Conservation (phyloP, 805 yeast species). For the Vanderwaltozyma tropicalis region DNA sequence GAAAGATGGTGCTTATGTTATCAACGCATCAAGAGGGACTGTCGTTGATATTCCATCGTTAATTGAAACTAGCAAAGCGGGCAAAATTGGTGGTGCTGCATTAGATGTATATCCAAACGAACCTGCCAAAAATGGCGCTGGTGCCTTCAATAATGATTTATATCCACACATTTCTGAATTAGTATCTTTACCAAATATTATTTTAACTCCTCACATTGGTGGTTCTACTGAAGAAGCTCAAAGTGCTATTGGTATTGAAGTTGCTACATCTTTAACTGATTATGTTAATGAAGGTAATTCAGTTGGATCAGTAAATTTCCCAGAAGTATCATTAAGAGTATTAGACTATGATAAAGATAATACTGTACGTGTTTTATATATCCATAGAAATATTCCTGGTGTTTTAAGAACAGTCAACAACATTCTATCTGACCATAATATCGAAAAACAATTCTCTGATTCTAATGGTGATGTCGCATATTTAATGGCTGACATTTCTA, state of each 20-base stretch:
- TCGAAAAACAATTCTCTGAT: constrained; percentile 96
- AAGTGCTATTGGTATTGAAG: constrained; percentile 93
- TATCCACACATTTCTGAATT: constrained; percentile 79
- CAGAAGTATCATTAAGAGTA: constrained; percentile 87
- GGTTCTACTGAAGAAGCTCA: constrained; percentile 99
- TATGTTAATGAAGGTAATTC: constrained; percentile 94
- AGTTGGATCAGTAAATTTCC: constrained; percentile 94
- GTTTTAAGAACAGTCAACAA: constrained; percentile 94
- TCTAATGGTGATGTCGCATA: constrained; percentile 93
- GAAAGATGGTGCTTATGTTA: constrained; percentile 90
- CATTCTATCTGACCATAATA: constrained; percentile 85
- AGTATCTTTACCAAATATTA: constrained; percentile 70
- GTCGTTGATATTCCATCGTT: constrained; percentile 93
- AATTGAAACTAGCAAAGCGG: constrained; percentile 79
- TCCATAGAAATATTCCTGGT: constrained; percentile 97
- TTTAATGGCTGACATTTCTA: constrained; percentile 92
- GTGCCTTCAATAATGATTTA: constrained; percentile 56
- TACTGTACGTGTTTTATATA: constrained; percentile 86
- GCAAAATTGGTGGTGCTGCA: constrained; percentile 95
- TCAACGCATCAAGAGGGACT: constrained; percentile 95
- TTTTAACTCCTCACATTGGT: constrained; percentile 95
- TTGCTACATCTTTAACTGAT: constrained; percentile 70
- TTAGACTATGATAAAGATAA: constrained; percentile 69
- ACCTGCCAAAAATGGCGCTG: constrained; percentile 92
- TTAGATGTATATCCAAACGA: constrained; percentile 93